Evolutionary conservation across 768 basidiomycete genomes (phyloP).

Genomic region (Psilocybe azurescens): DNA sequence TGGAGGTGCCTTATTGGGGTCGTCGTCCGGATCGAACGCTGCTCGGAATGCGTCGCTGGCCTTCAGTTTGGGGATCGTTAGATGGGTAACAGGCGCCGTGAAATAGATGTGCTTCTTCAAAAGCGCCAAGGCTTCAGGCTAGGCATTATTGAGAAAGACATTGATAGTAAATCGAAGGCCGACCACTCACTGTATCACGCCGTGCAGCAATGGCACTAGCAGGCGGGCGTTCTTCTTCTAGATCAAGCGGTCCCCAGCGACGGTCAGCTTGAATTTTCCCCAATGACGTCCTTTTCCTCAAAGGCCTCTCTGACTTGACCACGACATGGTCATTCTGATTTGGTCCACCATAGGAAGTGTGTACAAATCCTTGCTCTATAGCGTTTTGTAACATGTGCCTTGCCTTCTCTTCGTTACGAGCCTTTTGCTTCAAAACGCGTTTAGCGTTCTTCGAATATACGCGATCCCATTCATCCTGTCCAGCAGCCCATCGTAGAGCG

Average conservation of each 20-base stretch:
- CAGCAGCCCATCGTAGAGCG: conserved; percentile 65
- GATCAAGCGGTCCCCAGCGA: conserved; percentile 60
- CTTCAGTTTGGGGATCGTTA: conserved; percentile 53
- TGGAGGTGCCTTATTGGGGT: conserved; percentile 49
- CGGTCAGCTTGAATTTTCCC: conserved; percentile 44
- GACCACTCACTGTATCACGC: conserved; percentile 60
- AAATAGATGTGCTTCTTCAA: conserved; percentile 61
- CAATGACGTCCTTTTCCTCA: conserved; percentile 17
- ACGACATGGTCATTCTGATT: background rate
- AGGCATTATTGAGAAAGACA: background rate
- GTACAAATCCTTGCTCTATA: conserved; percentile 48
- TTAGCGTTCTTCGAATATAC: conserved; percentile 47
- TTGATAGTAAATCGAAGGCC: background rate
- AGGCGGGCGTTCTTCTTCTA: conserved; percentile 73
- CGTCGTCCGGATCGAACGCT: conserved; percentile 54
- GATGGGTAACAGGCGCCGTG: conserved; percentile 58
- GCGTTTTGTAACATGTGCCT: conserved; percentile 49
- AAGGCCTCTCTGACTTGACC: background rate
- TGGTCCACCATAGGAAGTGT: conserved; percentile 16
- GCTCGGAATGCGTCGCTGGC: conserved; percentile 49
- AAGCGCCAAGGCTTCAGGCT: conserved; percentile 61
- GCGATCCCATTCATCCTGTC: conserved; percentile 68
- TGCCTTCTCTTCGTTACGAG: conserved; percentile 50
- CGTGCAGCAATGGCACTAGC: conserved; percentile 74
- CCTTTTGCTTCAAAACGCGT: conserved; percentile 47